These are phyloP conservation scores for Stevia rebaudiana DNA, from an alignment of 140 eudicot genomes.

Conservation along the genomic window DNA sequence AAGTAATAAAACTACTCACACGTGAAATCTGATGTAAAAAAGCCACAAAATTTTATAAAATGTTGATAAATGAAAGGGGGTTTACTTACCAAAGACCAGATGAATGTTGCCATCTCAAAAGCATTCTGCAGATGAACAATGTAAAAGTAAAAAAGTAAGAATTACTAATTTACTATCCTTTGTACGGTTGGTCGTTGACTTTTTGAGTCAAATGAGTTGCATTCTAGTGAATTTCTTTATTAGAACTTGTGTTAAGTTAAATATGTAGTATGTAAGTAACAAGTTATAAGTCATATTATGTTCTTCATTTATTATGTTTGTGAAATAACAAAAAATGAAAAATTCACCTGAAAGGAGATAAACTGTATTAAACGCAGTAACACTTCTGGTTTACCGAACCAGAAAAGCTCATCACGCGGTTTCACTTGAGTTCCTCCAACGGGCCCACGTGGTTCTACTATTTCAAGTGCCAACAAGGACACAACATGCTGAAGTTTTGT, in stretches of 20 bases:
- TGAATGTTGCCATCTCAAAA: slow-evolving; percentile 96
- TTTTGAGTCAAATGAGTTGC: slow-evolving; percentile 1
- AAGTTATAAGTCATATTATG: background rate
- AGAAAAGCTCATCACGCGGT: slow-evolving; percentile 91
- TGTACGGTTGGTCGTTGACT: slow-evolving; percentile 5
- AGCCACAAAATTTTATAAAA: background rate
- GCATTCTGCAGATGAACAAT: slow-evolving; percentile 65
- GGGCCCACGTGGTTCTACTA: slow-evolving; percentile 63
- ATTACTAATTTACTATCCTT: background rate
- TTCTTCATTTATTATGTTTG: background rate
- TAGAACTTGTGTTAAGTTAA: background rate
- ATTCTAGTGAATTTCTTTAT: background rate
- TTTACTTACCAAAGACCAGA: slow-evolving; percentile 89
- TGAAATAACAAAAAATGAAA: background rate
- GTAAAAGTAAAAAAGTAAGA: background rate
- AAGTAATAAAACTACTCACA: background rate
- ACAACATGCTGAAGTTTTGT: slow-evolving; percentile 98
- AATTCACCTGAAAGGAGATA: slow-evolving; percentile 84
- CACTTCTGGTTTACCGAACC: slow-evolving; percentile 97
- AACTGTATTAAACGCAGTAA: slow-evolving; percentile 82
- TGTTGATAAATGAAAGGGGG: background rate
- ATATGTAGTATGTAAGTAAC: background rate
- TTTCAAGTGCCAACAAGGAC: slow-evolving; percentile 87
- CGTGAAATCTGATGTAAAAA: background rate
- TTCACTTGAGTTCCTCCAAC: slow-evolving; percentile 64